Evolutionary conservation across 2,329 filamentous ascomycete genomes (phyloP).

Genomic region (Claviceps monticola): DNA sequence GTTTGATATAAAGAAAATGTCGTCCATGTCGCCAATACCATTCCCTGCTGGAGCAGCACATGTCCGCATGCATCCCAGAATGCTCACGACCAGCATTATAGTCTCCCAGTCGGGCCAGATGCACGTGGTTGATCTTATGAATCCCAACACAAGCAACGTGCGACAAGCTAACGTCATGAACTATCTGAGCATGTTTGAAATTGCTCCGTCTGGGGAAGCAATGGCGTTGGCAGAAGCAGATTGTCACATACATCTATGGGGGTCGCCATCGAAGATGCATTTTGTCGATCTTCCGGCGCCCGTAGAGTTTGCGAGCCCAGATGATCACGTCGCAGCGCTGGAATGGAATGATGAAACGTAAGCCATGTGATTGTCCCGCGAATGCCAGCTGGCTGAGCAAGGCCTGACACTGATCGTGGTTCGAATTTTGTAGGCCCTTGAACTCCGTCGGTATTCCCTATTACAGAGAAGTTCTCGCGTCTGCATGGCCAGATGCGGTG

Average conservation of each 20-base stretch:
- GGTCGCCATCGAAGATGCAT: conserved; percentile 69
- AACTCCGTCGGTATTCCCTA: conserved; percentile 84
- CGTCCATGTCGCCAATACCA: conserved; percentile 77
- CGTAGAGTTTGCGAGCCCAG: conserved; percentile 60
- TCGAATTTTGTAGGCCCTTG: conserved; percentile 43
- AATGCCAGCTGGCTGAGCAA: neutral
- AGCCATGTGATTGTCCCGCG: conserved; percentile 17
- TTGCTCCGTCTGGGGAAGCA: conserved; percentile 78
- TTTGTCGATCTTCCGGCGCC: conserved; percentile 73
- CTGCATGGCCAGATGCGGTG: conserved; percentile 77
- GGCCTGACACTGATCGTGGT: conserved; percentile 5
- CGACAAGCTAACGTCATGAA: conserved; percentile 66
- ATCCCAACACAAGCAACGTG: conserved; percentile 75
- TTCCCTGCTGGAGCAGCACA: conserved; percentile 87
- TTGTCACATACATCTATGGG: conserved; percentile 74
- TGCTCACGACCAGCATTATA: conserved; percentile 90
- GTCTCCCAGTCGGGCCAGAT: conserved; percentile 86
- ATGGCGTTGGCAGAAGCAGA: conserved; percentile 69
- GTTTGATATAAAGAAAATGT: conserved; percentile 85
- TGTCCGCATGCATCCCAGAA: conserved; percentile 89
- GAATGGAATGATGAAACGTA: conserved; percentile 61
- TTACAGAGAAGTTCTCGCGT: conserved; percentile 77
- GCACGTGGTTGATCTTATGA: conserved; percentile 91
- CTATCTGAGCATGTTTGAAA: conserved; percentile 67
- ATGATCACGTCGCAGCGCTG: conserved; percentile 41